Conservation (phyloP, 2,329 filamentous ascomycete genomes). For the Neoscytalidium dimidiatum region DNA sequence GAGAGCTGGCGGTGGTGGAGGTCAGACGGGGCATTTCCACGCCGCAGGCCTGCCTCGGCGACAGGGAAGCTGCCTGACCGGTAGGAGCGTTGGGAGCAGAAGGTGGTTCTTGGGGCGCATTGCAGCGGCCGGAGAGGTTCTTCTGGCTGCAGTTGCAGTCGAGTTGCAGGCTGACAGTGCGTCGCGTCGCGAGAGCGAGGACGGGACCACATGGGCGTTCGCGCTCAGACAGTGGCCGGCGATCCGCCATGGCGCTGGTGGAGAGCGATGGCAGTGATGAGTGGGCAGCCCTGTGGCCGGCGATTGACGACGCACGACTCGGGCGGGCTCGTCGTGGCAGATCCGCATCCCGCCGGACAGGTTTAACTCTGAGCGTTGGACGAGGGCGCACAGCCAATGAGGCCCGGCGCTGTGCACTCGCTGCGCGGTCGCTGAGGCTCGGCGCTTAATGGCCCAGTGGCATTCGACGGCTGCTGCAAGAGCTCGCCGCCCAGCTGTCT, state of each 20-base stretch:
- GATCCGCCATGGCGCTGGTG: background rate
- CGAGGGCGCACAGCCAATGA: background rate
- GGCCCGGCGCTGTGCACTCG: no score
- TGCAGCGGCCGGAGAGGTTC: no score
- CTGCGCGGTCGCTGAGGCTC: background rate
- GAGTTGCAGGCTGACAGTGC: no score
- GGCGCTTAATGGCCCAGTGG: slow-evolving; percentile 2
- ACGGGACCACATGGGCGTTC: background rate
- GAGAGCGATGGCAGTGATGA: background rate
- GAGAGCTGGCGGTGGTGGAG: background rate
- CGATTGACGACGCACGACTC: slow-evolving; percentile 5
- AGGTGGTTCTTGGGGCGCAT: no score
- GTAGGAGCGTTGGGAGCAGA: background rate
- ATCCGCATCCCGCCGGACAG: slow-evolving; percentile 8
- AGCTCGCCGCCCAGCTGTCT: background rate
- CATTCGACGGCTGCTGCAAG: background rate
- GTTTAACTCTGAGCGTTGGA: slow-evolving; percentile 7
- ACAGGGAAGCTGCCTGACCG: background rate
- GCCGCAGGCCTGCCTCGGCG: background rate
- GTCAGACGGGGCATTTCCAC: background rate
- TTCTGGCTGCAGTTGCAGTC: no score
- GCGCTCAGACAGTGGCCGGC: background rate
- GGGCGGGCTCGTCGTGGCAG: slow-evolving; percentile 3
- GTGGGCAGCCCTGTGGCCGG: background rate
- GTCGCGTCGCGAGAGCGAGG: background rate